Base-by-base conservation (phyloP, 192 early-diverging fungal genomes). In the Entomortierella parvispora region DNA sequence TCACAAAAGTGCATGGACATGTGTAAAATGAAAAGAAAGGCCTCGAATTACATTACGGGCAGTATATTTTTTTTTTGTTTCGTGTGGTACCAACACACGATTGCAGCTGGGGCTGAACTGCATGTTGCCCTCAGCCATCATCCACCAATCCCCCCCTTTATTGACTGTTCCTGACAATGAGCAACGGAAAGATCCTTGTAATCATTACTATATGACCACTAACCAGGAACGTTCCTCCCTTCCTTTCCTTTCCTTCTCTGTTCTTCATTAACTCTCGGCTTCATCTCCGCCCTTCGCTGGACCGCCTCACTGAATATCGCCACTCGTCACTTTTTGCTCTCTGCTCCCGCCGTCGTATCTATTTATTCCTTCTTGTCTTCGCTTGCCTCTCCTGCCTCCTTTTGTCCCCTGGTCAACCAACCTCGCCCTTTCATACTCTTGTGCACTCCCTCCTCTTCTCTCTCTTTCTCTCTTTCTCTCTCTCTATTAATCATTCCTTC, bases 61-160 rank as follows among this genome's bases (percentile, higher is more conserved):
- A 40, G 12, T 40, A 40, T 40, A 40, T 40, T 40, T 40, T 9
- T 40, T 12, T 40, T 40, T 40, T 40, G 37, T 12, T 40, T 40
- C 37, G 37, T 40, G 37, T 40, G 5, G 5, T 12, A 40, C 5
- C 12, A 12, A n/a, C n/a, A n/a, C n/a, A n/a, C n/a, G n/a, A n/a
- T n/a, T n/a, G n/a, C n/a, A n/a, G n/a, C n/a, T n/a, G n/a, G n/a
- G n/a, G n/a, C n/a, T n/a, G n/a, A n/a, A n/a, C n/a, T n/a, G n/a
- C n/a, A n/a, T n/a, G n/a, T n/a, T n/a, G n/a, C n/a, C n/a, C n/a
- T n/a, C n/a, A n/a, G n/a, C n/a, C n/a, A n/a, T 15, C 23, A 23
- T 57, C 55, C 55, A 2, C 15, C 40, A 33, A 12, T 37, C 42
- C 34, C 45, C 46, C 56, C 51, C 25, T 65, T 65, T 48, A 54